phyloP scores from a whole-genome alignment of 2,329 filamentous ascomycete species.

The Chaetomium olivaceum region DNA sequence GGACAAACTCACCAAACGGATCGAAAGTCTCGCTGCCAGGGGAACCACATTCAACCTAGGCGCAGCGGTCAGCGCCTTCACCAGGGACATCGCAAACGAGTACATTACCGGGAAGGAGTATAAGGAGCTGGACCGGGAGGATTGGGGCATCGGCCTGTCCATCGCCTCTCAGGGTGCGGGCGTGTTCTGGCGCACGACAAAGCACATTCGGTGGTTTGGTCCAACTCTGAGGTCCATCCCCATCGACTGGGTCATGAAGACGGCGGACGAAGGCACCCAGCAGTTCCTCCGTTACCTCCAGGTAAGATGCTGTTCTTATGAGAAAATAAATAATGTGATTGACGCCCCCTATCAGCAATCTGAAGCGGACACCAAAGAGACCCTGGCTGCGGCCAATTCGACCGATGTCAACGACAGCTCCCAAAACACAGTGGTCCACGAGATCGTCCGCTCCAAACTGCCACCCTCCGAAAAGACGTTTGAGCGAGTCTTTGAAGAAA shows the following conservation, averaged over 20 bases:
- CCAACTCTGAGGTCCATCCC: conserved; percentile 24
- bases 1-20: background rate
- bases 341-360: background rate
- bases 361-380: background rate
- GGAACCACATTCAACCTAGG: conserved; percentile 15
- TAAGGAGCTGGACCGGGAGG: conserved; percentile 21
- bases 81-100: conserved; percentile 24
- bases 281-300: background rate
- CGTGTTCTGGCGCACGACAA: conserved; percentile 25
- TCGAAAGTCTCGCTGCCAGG: background rate
- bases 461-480: background rate
- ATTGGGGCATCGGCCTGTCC: conserved; percentile 24
- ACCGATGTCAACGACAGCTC: too few species aligned
- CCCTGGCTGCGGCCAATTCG: background rate
- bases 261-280: background rate
- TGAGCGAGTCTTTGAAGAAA: background rate
- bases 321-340: background rate
- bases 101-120: conserved; percentile 24
- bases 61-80: conserved; percentile 24
- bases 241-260: background rate
- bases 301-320: background rate
- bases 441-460: background rate
- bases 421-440: background rate
- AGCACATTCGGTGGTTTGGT: conserved; percentile 29
- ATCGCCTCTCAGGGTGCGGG: conserved; percentile 17